Conservation (phyloP, 2,329 filamentous ascomycete species). For the Acrocalymma vagum region DNA sequence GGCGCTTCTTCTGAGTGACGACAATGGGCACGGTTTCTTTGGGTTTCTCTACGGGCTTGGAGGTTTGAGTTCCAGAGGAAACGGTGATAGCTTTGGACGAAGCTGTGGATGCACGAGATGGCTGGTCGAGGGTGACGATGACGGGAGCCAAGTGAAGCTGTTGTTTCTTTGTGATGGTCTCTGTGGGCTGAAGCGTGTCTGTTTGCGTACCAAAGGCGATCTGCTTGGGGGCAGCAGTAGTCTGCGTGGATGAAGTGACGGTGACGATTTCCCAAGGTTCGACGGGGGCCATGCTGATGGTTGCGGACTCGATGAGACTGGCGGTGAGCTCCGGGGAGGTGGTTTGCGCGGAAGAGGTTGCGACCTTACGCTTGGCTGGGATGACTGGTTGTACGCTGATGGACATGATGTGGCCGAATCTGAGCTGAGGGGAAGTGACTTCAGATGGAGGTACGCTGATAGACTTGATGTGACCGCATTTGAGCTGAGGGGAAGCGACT, state of each 20-base stretch:
- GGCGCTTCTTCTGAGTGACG: background rate
- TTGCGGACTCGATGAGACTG: background rate
- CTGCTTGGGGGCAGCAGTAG: no score
- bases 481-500: slow-evolving; percentile 8
- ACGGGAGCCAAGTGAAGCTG: slow-evolving; percentile 5
- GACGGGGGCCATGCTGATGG: background rate
- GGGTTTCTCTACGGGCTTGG: background rate
- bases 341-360: background rate
- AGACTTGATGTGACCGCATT: no score
- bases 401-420: no score
- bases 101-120: slow-evolving; percentile 5
- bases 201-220: no score
- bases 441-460: no score
- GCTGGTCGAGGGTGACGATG: slow-evolving; percentile 7
- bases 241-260: slow-evolving; percentile 4
- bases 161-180: no score
- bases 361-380: no score
- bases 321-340: slow-evolving; percentile 3
- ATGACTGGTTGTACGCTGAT: no score
- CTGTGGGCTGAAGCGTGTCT: no score
- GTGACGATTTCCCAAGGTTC: slow-evolving; percentile 1
- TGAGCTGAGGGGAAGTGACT: slow-evolving; percentile 8
- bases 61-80: slow-evolving; percentile 10
- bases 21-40: background rate
- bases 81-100: slow-evolving; percentile 1